Evolutionary conservation across 2,329 filamentous ascomycete species (phyloP).

Genomic region (Ustilaginoidea virens): DNA sequence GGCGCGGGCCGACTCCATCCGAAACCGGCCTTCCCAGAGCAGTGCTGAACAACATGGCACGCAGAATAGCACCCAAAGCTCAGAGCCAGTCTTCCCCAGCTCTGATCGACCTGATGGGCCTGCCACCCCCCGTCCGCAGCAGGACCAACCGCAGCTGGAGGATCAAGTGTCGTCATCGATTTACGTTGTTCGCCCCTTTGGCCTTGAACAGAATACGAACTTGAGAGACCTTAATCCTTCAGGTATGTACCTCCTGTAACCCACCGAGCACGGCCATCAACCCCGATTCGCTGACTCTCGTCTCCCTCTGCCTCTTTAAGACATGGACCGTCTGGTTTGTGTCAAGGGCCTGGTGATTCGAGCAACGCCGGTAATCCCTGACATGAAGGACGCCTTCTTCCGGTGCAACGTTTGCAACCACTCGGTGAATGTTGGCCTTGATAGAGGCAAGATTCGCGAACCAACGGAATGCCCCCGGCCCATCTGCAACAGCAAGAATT

Average conservation of each 20-base stretch:
- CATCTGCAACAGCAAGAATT: slow-evolving; percentile 73
- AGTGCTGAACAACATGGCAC: slow-evolving; percentile 31
- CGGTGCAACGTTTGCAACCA: slow-evolving; percentile 88
- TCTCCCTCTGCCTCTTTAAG: too few relatives aligned
- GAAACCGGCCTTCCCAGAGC: slow-evolving; percentile 46
- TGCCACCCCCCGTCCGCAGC: slow-evolving; percentile 22
- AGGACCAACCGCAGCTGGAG: slow-evolving; percentile 46
- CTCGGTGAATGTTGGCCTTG: slow-evolving; percentile 77
- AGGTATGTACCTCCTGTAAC: slow-evolving; percentile 29
- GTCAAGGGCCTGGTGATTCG: slow-evolving; percentile 95
- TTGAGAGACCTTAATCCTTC: slow-evolving; percentile 87
- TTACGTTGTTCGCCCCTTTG: slow-evolving; percentile 82
- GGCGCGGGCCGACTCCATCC: slow-evolving; percentile 63
- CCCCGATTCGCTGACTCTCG: slow-evolving; percentile 1
- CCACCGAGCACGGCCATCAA: too few relatives aligned
- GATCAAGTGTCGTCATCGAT: slow-evolving; percentile 64
- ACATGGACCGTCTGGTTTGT: slow-evolving; percentile 91
- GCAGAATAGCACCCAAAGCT: slow-evolving; percentile 42
- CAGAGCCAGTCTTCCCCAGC: slow-evolving; percentile 61
- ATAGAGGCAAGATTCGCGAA: slow-evolving; percentile 91
- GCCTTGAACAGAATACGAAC: slow-evolving; percentile 74
- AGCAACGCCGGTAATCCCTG: slow-evolving; percentile 88
- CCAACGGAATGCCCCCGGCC: slow-evolving; percentile 77
- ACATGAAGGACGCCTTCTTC: slow-evolving; percentile 99
- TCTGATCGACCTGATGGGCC: slow-evolving; percentile 51